Evolutionary conservation across 2,329 filamentous ascomycete species (phyloP).

Genomic region (Xylariaceae sp.): DNA sequence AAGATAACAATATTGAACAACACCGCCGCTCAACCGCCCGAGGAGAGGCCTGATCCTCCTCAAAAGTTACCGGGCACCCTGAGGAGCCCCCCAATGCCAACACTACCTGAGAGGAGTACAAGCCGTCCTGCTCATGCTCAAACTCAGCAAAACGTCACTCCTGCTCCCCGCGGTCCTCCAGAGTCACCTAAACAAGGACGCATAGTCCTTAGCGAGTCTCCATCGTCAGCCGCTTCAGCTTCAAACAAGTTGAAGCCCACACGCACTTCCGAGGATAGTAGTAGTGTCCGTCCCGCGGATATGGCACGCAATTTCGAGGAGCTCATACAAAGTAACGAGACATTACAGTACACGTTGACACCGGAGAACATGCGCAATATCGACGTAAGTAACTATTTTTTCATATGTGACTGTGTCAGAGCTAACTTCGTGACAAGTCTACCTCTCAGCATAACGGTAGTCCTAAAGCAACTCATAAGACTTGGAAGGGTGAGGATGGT

Average conservation of each 20-base stretch:
- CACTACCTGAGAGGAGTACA: conserved; percentile 26
- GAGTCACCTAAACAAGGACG: conserved; percentile 29
- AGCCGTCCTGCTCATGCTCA: conserved; percentile 19
- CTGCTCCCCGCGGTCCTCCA: conserved; percentile 13
- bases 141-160: conserved; percentile 3
- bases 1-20: conserved; percentile 17
- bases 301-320: conserved; percentile 70
- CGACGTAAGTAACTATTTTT: conserved; percentile 49
- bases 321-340: conserved; percentile 76
- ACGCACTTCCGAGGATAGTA: conserved; percentile 56
- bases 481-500: conserved; percentile 44
- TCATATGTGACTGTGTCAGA: conserved; percentile 9
- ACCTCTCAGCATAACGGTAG: conserved; percentile 36
- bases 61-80: conserved; percentile 15
- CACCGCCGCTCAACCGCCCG: conserved; percentile 5
- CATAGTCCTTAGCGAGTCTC: conserved; percentile 45
- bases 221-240: conserved; percentile 38
- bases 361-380: conserved; percentile 75
- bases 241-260: conserved; percentile 48
- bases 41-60: conserved; percentile 19
- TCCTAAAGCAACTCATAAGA: conserved; percentile 36
- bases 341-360: conserved; percentile 77
- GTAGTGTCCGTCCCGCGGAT: conserved; percentile 45
- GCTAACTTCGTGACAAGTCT: conserved; percentile 27
- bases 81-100: conserved; percentile 24